Evolutionary conservation across 805 yeast genomes (phyloP), one percentile per base, ranked within the genome.

Genomic region (Cyberlindnera suaveolens): DNA sequence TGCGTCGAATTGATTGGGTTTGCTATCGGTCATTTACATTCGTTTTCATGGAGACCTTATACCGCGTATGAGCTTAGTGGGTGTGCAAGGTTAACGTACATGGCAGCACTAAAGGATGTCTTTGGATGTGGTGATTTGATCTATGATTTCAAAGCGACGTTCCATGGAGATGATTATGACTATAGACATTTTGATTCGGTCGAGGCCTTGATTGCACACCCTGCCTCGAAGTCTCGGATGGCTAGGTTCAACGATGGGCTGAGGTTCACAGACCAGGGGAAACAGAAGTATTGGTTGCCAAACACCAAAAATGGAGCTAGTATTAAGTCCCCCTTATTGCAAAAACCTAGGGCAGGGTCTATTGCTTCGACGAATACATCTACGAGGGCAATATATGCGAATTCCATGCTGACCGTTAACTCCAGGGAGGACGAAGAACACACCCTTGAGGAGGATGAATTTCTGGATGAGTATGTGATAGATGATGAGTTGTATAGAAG

Each of bases 1-100:
- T 87, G 96, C 57, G 65, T 85, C 17, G 99, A 93, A 57, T 72
- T 93, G 70, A 71, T 89, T 18, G 85, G 79, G 3, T 91, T 93
- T 67, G 88, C 98, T 0, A 63, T 84, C 19, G 82, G 93, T n/a
- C 98, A 93, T 64, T 81, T 89, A 82, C 59, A 71, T 37, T 88
- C 98, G 0, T 93, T 93, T 61, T 78, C 88, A 6, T 85, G 83
- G 64, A 65, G 66, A 3, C 93, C 87, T 34, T 93, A 83, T 59
- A 75, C 81, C 3, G 69, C 77, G 3, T 60, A 74, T 9, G 66
- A 64, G 11, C 65, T 84, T 39, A 89, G 93, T 0, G 82, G 81
- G 29, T 82, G 87, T 34, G 83, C 80, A 0, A 67, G 96, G 36
- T 54, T 90, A 41, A 68, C 77, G 19, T 70, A 80, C 10, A 53